Base-by-base conservation (phyloP, 441 rosid species). In the Capsella rubella region DNA sequence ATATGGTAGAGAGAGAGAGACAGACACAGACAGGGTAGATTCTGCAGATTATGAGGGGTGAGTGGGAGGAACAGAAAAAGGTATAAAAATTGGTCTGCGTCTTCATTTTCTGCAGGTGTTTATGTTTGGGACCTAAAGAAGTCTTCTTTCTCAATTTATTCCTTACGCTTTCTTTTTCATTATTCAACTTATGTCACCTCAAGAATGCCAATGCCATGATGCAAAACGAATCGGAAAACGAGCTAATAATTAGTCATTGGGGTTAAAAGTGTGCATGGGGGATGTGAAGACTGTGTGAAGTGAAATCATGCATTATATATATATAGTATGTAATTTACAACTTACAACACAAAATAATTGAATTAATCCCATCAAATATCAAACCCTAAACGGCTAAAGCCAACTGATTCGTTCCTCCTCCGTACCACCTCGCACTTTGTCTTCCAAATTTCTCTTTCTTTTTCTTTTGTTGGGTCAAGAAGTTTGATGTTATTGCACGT, bases 31-130 rank as follows among this genome's bases (percentile, higher is more conserved):
- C 25, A 3, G 32, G n/a, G 42, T 5, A 27, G n/a, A 32, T 68
- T 43, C 31, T 43, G 51, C 56, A 25, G 56, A 60, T 67, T 42
- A 32, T 32, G 52, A 55, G 74, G 70, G 65, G 65, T 62, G 71
- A 69, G 79, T 69, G 75, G 74, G 70, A 55, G 56, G 60, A 63
- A 51, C 66, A 54, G 60, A n/a, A 76, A 62, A 76, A 50, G 79
- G 59, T 47, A 56, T 10, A 64, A 76, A 56, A 69, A 1, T 21
- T 69, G 60, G 71, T 18, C 13, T 61, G 79, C 50, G 52, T 60
- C 57, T 61, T 61, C 51, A 69, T 63, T 18, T 21, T 76, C 37
- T 54, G 75, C 75, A 62, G 59, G 35, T 65, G 34, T 25, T 9
- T 27, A 39, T 76, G 75, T 69, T 55, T 76, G 66, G 66, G 64